These are phyloP conservation scores for Carex sylvatica DNA, from an alignment of 202 grass and related monocot species.

Conservation along the genomic window DNA sequence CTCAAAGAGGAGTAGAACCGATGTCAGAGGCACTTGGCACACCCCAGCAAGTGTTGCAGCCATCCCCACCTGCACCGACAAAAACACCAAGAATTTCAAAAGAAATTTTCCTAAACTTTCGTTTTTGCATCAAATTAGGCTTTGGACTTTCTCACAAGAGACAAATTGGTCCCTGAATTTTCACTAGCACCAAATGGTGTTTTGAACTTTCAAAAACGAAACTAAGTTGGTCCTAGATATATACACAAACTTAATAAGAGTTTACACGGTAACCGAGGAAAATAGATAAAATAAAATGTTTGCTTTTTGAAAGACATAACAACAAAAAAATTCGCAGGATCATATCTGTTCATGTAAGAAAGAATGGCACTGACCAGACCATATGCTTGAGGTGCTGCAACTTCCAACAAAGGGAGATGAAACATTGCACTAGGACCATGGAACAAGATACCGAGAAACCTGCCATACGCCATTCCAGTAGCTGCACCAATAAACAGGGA, in stretches of 20 bases:
- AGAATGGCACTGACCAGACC: constrained; percentile 56
- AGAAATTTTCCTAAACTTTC: not conserved
- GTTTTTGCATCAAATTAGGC: not conserved
- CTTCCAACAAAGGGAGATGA: constrained; percentile 65
- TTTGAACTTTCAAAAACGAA: not conserved
- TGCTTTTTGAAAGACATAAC: not conserved
- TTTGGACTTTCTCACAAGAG: not conserved
- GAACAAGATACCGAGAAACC: constrained; percentile 60
- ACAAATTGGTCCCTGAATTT: not conserved
- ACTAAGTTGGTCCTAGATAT: not conserved
- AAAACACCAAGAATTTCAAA: constrained; percentile 22
- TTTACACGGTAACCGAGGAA: not conserved
- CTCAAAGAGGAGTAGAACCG: constrained; percentile 89
- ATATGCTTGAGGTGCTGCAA: constrained; percentile 97
- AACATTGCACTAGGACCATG: constrained; percentile 56
- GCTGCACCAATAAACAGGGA: constrained; percentile 97
- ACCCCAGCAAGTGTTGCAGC: constrained; percentile 90
- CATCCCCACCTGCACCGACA: constrained; percentile 80
- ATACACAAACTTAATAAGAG: not conserved
- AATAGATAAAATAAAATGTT: not conserved
- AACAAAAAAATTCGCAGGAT: not conserved
- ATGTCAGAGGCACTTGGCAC: constrained; percentile 89
- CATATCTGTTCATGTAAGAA: not conserved
- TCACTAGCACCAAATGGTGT: not conserved
- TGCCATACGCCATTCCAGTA: constrained; percentile 94